Percentiles rank a stretch among this genome's conserved stretches.
These are phyloP conservation scores for Carnegiea gigantea DNA, from an alignment of 179 eudicot species.

Conservation along the genomic window DNA sequence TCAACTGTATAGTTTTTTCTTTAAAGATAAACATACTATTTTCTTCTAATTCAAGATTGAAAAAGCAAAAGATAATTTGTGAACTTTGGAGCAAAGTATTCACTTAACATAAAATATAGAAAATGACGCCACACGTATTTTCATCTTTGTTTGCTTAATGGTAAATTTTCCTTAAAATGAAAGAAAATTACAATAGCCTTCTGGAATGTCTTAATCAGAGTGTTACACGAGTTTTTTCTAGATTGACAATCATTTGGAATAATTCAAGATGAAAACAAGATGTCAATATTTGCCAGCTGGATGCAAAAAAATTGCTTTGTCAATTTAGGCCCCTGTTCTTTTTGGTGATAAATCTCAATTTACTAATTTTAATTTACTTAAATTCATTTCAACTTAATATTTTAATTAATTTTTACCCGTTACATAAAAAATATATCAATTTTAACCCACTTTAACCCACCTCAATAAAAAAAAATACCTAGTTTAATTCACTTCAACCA, in stretches of 20 bases:
- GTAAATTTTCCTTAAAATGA: background rate
- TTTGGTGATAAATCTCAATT: too few species aligned
- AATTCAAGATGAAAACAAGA: background rate
- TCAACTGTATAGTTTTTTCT: too few species aligned
- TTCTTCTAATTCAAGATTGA: background rate
- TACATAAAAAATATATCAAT: too few species aligned
- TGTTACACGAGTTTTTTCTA: background rate
- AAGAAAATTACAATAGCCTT: background rate
- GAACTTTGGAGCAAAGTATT: background rate
- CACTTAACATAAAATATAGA: background rate
- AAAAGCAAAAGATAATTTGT: background rate
- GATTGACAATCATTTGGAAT: background rate
- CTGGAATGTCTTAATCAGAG: background rate
- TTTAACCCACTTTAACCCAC: too few species aligned
- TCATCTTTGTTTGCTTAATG: background rate
- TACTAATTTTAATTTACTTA: too few species aligned
- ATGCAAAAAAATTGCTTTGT: background rate
- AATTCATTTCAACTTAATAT: too few species aligned
- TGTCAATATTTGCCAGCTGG: constrained; percentile 9
- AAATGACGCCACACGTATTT: background rate
- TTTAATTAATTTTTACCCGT: too few species aligned
- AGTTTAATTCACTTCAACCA: too few species aligned
- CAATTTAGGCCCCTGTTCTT: background rate
- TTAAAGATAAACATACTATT: too few species aligned
- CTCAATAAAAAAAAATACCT: too few species aligned